Evolutionary conservation across 352 stramenopile genomes (phyloP), one percentile per base, ranked within the genome.

Genomic region (Sclerospora graminicola): DNA sequence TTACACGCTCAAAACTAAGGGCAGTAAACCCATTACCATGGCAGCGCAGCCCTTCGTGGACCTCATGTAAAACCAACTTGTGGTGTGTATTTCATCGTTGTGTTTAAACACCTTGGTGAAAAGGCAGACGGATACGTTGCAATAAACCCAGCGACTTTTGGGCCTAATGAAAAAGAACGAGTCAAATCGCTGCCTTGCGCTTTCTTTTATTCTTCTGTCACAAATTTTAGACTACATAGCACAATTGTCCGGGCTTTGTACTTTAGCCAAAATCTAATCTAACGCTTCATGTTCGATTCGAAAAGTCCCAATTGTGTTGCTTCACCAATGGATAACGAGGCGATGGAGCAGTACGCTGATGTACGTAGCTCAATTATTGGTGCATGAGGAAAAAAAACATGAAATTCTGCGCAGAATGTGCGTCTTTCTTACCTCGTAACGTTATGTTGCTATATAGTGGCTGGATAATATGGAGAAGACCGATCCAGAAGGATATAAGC

Each of bases 21-120:
- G 89, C 52, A 68, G 57, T 42, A 63, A 77, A 51, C 77, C 95
- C 41, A 96, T 97, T 53, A 98, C 95, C 52, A 98, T 99, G 72
- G 95, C 97, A 51, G 91, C 95, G 41, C 78, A 98, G 64, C 94
- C 95, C 59, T 98, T 98, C 83, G 95, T 97, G 72, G 95, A 99
- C 84, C 84, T 99, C 50, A 89, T 99, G 63, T 99, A 98, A 98
- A 60, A 41, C 32, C 39, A 24, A 48, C 11, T 57, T 43, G 27
- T 55, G 20, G 10, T 34, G 42, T 10, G 21, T 26, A 26, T 6
- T 26, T 26, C 21, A 3, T 26, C 21, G 3, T 26, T 6, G 21
- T 26, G 21, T 26, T 3, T 3, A 26, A 26, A 26, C 21, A 26
- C 21, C 4, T 26, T 3, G 4, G 21, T 26, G 21, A 26, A 26